phyloP scores from a whole-genome alignment of 129 eudicot genomes.

The Flaveria sonorensis region DNA sequence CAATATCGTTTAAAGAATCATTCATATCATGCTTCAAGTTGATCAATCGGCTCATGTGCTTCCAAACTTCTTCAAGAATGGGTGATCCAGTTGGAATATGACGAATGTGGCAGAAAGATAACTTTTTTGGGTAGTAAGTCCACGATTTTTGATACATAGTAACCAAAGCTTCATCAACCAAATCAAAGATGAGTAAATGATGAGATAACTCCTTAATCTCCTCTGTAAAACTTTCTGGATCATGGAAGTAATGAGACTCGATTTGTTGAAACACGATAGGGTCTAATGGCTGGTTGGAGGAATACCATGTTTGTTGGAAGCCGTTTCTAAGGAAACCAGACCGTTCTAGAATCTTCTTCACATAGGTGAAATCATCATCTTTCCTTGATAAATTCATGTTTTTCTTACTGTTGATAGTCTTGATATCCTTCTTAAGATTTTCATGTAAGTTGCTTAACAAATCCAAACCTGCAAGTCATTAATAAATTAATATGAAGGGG shows the following conservation, averaged over 20 bases:
- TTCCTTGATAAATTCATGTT: slow-evolving; percentile 17
- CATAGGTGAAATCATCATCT: slow-evolving; percentile 56
- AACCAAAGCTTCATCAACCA: slow-evolving; percentile 59
- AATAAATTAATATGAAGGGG: background rate
- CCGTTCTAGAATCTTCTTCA: slow-evolving; percentile 57
- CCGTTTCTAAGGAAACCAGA: slow-evolving; percentile 57
- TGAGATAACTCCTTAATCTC: slow-evolving; percentile 40
- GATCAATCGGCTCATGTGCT: slow-evolving; percentile 33
- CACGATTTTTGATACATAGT: slow-evolving; percentile 53
- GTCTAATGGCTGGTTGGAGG: slow-evolving; percentile 50
- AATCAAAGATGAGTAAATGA: slow-evolving; percentile 63
- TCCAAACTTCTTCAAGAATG: slow-evolving; percentile 52
- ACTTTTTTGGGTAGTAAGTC: slow-evolving; percentile 65
- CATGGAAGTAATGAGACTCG: slow-evolving; percentile 58
- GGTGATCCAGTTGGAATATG: slow-evolving; percentile 39
- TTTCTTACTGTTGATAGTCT: slow-evolving; percentile 14
- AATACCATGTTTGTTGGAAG: slow-evolving; percentile 43
- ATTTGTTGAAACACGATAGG: slow-evolving; percentile 60
- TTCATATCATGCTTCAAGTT: slow-evolving; percentile 42
- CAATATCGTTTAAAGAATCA: slow-evolving; percentile 40
- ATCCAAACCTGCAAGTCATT: slow-evolving; percentile 31
- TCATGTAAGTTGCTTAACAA: slow-evolving; percentile 5
- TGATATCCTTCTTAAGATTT: slow-evolving; percentile 24
- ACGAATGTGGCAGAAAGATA: slow-evolving; percentile 46
- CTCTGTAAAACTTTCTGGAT: slow-evolving; percentile 38